These are phyloP conservation scores for Pezicula rhizophila DNA, from an alignment of 2,329 filamentous ascomycete species.

Conservation along the genomic window DNA sequence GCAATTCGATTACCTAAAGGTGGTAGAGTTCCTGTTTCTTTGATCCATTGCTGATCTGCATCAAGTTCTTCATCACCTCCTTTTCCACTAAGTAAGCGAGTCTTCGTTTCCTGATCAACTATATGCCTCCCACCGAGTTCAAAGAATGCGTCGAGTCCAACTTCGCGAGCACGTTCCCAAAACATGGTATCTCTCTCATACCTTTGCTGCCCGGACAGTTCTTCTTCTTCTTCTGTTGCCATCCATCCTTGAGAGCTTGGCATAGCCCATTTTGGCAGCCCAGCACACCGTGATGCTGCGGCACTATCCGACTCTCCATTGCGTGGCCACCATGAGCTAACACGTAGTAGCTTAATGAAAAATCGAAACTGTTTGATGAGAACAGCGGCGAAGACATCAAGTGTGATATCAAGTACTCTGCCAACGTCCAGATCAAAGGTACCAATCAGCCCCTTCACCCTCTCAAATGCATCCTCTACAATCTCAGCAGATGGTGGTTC, in stretches of 20 bases:
- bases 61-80: constrained; percentile 37
- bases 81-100: constrained; percentile 36
- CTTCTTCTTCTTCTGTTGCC: constrained; percentile 63
- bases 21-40: constrained; percentile 72
- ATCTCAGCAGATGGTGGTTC: constrained; percentile 68
- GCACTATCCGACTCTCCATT: constrained; percentile 42
- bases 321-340: constrained; percentile 95
- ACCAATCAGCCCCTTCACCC: constrained; percentile 89
- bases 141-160: constrained; percentile 80
- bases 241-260: constrained; percentile 61
- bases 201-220: constrained; percentile 48
- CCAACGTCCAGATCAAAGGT: constrained; percentile 97
- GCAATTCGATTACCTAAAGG: constrained; percentile 84
- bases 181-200: constrained; percentile 67
- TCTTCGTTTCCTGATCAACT: constrained; percentile 48
- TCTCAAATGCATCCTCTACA: constrained; percentile 81
- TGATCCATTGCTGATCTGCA: constrained; percentile 68
- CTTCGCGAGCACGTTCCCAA: constrained; percentile 71
- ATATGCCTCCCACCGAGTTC: constrained; percentile 73
- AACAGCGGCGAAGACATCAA: constrained; percentile 91
- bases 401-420: constrained; percentile 84
- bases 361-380: constrained; percentile 90
- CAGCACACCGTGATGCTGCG: constrained; percentile 41
- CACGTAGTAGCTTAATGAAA: constrained; percentile 85
- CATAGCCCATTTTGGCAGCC: constrained; percentile 80